Conservation (phyloP, 208 protist species). For the Herpetomonas tarakana region DNA sequence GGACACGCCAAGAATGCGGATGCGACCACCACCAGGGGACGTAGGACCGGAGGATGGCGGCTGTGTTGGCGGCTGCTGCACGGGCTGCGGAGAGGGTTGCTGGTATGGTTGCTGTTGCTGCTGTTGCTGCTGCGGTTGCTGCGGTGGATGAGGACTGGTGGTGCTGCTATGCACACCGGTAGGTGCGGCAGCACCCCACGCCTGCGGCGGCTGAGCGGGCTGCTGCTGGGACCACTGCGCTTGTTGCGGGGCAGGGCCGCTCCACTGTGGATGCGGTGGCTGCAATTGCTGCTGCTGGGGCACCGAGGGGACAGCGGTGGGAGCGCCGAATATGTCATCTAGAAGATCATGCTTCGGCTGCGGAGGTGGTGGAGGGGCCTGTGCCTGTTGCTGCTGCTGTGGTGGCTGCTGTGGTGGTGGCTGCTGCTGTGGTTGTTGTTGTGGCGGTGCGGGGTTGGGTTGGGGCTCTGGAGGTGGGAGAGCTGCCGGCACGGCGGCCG, state of each 20-base stretch:
- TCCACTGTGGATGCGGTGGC: slow-evolving; percentile 5
- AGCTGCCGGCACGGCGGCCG: background rate
- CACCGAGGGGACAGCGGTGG: slow-evolving; percentile 9
- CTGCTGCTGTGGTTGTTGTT: background rate
- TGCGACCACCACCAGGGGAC: slow-evolving; percentile 3
- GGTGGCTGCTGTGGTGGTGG: slow-evolving; percentile 2
- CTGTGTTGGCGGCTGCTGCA: slow-evolving; percentile 14
- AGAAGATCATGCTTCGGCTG: slow-evolving; percentile 32
- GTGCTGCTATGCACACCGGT: background rate
- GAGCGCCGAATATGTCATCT: slow-evolving; percentile 45
- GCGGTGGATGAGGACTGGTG: slow-evolving; percentile 1
- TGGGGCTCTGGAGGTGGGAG: slow-evolving; percentile 1
- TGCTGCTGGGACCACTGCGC: slow-evolving; percentile 10
- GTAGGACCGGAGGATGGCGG: background rate
- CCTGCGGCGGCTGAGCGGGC: background rate
- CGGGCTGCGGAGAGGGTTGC: slow-evolving; percentile 2
- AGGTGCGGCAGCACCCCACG: background rate
- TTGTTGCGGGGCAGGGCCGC: background rate
- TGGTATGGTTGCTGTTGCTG: slow-evolving; percentile 18
- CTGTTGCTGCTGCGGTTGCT: slow-evolving; percentile 5
- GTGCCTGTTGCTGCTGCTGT: background rate
- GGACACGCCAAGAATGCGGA: slow-evolving; percentile 11
- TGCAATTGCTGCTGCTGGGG: slow-evolving; percentile 4
- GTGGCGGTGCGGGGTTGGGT: background rate
- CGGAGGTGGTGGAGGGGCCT: slow-evolving; percentile 6